These are phyloP conservation scores for Zymoseptoria pseudotritici DNA, from an alignment of 2,329 filamentous ascomycete genomes.

Conservation along the genomic window DNA sequence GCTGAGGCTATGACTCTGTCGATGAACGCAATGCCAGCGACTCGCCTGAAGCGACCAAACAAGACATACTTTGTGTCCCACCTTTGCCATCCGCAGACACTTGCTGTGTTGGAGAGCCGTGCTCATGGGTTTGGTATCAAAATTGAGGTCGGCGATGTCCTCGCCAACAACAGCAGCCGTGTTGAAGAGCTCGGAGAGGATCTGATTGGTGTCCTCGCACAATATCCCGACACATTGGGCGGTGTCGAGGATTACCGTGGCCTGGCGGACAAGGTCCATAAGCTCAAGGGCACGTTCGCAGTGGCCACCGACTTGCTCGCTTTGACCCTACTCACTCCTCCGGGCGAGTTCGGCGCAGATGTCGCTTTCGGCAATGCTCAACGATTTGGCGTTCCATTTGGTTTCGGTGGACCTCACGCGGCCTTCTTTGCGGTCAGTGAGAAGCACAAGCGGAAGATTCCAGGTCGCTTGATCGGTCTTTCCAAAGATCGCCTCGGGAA, in stretches of 20 bases:
- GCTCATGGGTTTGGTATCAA: slow-evolving; percentile 87
- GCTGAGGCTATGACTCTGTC: slow-evolving; percentile 95
- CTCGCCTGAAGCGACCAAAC: slow-evolving; percentile 63
- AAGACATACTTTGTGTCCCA: slow-evolving; percentile 82
- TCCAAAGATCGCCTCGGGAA: slow-evolving; percentile 85
- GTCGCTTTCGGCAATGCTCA: slow-evolving; percentile 92
- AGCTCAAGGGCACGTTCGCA: slow-evolving; percentile 69
- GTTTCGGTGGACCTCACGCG: slow-evolving; percentile 89
- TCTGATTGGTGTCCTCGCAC: slow-evolving; percentile 82
- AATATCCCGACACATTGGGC: slow-evolving; percentile 87
- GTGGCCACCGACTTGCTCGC: slow-evolving; percentile 86
- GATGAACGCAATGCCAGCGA: slow-evolving; percentile 63
- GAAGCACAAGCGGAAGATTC: slow-evolving; percentile 89
- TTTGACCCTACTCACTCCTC: slow-evolving; percentile 77
- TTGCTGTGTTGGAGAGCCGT: slow-evolving; percentile 74
- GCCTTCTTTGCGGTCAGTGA: slow-evolving; percentile 92
- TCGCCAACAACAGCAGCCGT: slow-evolving; percentile 55
- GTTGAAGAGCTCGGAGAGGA: slow-evolving; percentile 71
- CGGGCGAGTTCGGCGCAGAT: slow-evolving; percentile 90
- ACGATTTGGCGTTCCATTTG: slow-evolving; percentile 83
- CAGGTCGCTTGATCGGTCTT: slow-evolving; percentile 80
- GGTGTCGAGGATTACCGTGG: slow-evolving; percentile 66
- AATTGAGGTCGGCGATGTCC: slow-evolving; percentile 64
- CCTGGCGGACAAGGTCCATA: slow-evolving; percentile 70
- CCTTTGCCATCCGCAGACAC: slow-evolving; percentile 75